Percentiles rank a stretch among this genome's conserved stretches.
Evolutionary conservation across 2,329 filamentous ascomycete species (phyloP).

Genomic region (Talaromyces sp.): DNA sequence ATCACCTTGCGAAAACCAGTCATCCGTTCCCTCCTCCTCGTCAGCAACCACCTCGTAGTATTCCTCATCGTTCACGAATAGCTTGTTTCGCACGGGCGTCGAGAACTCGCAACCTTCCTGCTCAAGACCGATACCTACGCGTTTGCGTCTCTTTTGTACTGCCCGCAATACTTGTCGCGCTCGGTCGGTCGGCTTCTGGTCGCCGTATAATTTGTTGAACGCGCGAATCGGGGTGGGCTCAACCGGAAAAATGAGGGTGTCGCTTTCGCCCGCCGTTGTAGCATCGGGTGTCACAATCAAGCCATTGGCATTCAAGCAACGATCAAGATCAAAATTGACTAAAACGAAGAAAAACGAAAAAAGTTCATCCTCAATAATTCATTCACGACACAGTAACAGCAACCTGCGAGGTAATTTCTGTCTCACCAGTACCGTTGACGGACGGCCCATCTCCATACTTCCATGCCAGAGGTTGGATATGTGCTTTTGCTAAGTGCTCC

Average conservation of each 20-base stretch:
- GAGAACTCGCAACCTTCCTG: conserved; percentile 54
- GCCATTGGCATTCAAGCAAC: conserved; percentile 52
- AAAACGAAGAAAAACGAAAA: conserved; percentile 17
- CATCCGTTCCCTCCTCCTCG: conserved; percentile 7
- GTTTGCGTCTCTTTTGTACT: conserved; percentile 51
- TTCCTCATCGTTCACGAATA: conserved; percentile 53
- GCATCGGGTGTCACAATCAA: conserved; percentile 50
- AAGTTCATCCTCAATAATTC: conserved; percentile 19
- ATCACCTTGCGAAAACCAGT: conserved; percentile 13
- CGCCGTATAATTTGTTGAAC: conserved; percentile 45
- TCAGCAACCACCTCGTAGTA: conserved; percentile 36
- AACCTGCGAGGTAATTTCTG: conserved; percentile 20
- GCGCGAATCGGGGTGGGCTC: conserved; percentile 37
- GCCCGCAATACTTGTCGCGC: conserved; percentile 47
- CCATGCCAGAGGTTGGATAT: conserved; percentile 57
- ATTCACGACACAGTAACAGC: conserved; percentile 26
- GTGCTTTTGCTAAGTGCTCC: conserved; percentile 52
- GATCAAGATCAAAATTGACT: conserved; percentile 40
- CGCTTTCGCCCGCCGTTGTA: conserved; percentile 26
- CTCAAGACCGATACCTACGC: conserved; percentile 55
- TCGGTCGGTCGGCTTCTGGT: conserved; percentile 46
- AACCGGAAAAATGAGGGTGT: conserved; percentile 39
- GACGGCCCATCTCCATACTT: conserved; percentile 60
- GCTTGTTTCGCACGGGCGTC: conserved; percentile 51
- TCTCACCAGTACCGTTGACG: conserved; percentile 57